Conservation (phyloP, 176 grass and related monocot genomes). For the Pontederia crassipes region DNA sequence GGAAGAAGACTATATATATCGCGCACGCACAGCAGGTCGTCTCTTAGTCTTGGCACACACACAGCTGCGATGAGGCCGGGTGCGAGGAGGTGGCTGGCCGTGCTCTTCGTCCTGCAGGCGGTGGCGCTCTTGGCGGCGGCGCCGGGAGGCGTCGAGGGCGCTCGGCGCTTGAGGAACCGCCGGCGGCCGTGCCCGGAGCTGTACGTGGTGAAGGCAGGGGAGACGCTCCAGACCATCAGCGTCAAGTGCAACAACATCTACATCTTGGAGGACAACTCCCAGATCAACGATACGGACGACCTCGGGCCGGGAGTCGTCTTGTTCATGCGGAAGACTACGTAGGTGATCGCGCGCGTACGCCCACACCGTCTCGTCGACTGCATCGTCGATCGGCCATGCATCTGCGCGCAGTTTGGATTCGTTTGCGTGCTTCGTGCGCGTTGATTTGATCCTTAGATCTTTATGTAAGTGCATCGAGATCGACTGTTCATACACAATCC, state of each 20-base stretch:
- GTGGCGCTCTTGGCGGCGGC: background rate
- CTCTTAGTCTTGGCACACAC: too few species aligned
- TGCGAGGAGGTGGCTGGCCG: background rate
- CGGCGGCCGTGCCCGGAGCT: background rate
- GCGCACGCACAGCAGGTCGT: too few species aligned
- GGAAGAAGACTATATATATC: too few species aligned
- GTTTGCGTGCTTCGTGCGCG: too few species aligned
- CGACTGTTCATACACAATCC: too few species aligned
- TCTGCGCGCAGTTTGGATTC: too few species aligned
- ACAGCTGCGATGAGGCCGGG: background rate
- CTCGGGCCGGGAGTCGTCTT: background rate
- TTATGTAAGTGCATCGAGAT: too few species aligned
- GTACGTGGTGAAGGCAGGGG: background rate
- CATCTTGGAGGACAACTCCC: background rate
- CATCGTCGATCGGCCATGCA: too few species aligned
- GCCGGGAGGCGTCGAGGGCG: background rate
- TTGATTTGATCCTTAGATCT: too few species aligned
- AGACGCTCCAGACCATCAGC: conserved; percentile 2
- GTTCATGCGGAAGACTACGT: background rate
- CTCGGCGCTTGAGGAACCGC: background rate
- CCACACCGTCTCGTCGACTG: too few species aligned
- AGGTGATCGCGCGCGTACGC: too few species aligned
- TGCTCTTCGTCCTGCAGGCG: background rate
- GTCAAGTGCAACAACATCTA: conserved; percentile 6
- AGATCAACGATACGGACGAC: conserved; percentile 3